Evolutionary conservation across 495 filamentous ascomycete species (phyloP).

Genomic region (Neurospora tetraspora): DNA sequence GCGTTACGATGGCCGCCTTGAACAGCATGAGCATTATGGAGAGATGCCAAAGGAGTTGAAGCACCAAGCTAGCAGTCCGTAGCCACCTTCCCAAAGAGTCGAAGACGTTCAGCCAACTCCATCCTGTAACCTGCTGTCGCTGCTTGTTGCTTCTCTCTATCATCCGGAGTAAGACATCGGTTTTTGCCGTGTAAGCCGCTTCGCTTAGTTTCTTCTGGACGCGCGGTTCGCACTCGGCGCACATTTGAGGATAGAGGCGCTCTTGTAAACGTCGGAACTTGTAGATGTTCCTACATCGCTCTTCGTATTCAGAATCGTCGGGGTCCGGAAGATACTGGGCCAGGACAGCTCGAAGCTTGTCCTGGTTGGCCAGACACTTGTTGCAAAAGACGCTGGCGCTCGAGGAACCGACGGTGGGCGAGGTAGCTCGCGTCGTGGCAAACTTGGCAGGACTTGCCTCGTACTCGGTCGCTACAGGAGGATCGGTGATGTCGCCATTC

Average conservation of each 20-base stretch:
- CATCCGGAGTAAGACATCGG: conserved; percentile 63
- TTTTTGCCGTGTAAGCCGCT: conserved; percentile 67
- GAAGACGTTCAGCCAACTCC: conserved; percentile 42
- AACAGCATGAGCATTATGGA: conserved; percentile 25
- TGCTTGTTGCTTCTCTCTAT: conserved; percentile 50
- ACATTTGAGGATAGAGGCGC: conserved; percentile 73
- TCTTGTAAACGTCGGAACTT: conserved; percentile 56
- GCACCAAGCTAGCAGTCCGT: conserved; percentile 43
- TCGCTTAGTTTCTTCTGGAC: conserved; percentile 54
- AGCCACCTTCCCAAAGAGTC: conserved; percentile 36
- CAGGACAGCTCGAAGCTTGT: conserved; percentile 55
- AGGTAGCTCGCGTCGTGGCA: conserved; percentile 27
- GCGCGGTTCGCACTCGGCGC: conserved; percentile 59
- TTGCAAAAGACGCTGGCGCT: conserved; percentile 55
- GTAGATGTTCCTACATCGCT: conserved; percentile 41
- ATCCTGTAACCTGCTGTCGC: conserved; percentile 27
- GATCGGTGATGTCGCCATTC: conserved; percentile 81
- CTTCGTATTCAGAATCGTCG: conserved; percentile 51
- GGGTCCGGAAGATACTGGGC: conserved; percentile 61
- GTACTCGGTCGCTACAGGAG: conserved; percentile 47
- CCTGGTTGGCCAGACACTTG: conserved; percentile 74
- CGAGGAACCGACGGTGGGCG: conserved; percentile 13
- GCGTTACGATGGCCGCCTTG: conserved; percentile 10
- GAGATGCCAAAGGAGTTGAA: conserved; percentile 44
- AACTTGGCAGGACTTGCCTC: conserved; percentile 26